A percentile compares a stretch with the other conserved stretches of the same genome.
phyloP scores from a whole-genome alignment of 805 yeast species.

The Metschnikowia corniflorae region DNA sequence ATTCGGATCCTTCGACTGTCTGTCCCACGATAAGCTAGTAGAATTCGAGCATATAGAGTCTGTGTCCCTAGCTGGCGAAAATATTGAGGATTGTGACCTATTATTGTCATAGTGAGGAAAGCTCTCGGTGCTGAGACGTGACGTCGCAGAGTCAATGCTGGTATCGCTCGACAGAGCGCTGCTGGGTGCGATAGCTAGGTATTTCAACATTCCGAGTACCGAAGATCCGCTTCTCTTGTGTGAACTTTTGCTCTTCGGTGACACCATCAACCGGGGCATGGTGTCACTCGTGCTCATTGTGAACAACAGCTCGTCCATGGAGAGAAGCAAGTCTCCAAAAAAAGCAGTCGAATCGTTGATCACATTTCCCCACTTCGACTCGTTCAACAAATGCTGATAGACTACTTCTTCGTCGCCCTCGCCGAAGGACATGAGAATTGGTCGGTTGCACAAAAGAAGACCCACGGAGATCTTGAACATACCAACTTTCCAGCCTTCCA shows the following conservation, averaged over 20 bases:
- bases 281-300: conserved; percentile 1
- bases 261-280: conserved; percentile 4
- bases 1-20: conserved; percentile 6
- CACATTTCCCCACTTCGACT: conserved; percentile 42
- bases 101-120: conserved; percentile 8
- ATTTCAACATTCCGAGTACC: conserved; percentile 29
- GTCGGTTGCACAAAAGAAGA: conserved; percentile 46
- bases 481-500: conserved; percentile 53
- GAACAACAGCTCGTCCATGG: conserved; percentile 35
- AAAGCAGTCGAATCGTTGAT: conserved; percentile 35
- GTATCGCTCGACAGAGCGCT: conserved; percentile 5
- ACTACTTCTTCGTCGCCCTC: conserved; percentile 40
- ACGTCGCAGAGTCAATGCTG: conserved; percentile 9
- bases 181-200: conserved; percentile 20
- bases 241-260: conserved; percentile 5
- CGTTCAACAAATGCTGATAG: conserved; percentile 42
- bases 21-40: conserved; percentile 16
- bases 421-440: conserved; percentile 33
- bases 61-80: conserved; percentile 17
- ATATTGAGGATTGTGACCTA: conserved; percentile 24
- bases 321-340: conserved; percentile 35
- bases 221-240: conserved; percentile 18
- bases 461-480: conserved; percentile 55
- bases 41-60: conserved; percentile 32
- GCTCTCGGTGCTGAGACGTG: conserved; percentile 8